Base-by-base conservation (phyloP, 495 filamentous ascomycete species). In the Aspergillus asperescens region DNA sequence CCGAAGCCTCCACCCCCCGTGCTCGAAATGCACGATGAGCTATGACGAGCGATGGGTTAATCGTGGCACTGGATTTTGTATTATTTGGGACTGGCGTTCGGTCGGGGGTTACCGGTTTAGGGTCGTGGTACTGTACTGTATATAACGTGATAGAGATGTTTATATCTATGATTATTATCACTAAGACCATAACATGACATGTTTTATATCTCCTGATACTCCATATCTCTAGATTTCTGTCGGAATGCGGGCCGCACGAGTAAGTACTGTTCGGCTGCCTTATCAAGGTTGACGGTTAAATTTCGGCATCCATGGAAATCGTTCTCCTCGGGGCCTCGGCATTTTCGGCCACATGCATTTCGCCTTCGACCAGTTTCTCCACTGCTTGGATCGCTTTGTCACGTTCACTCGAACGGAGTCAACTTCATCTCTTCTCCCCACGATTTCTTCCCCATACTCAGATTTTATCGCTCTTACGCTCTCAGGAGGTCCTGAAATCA, bases 11-110 rank as follows among this genome's bases (percentile, higher is more conserved):
- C 29, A 10, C 24, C 42, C 19, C 42, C 20, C 22, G 70, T 59
- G 40, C 64, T 71, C 39, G 82, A 88, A 56, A 71, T 60, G 39
- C 65, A 72, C 41, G 83, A 88, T 57, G 87, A 87, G 69, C 56
- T 87, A 49, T 86, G 48, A 64, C 18, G 20, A 43, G 16, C 35
- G 19, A 34, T 46, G 24, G 24, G 23, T 13, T 13, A 41, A 10
- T 37, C 3, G 13, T 24, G 15, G 20, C 34, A 42, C 15, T 42
- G 27, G n/a, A n/a, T 40, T 20, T 32, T 18, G 15, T 32, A 2
- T 35, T n/a, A 18, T 28, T 42, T 27, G 13, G 4, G 13, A 5
- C 7, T 35, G 44, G 44, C 44, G 44, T 47, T 47, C 18, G 29
- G 13, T 24, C 13, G 19, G 44, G 24, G 23, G 28, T 43, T 20